Base-by-base conservation (phyloP, 2,329 filamentous ascomycete genomes). In the Onygenales sp. region DNA sequence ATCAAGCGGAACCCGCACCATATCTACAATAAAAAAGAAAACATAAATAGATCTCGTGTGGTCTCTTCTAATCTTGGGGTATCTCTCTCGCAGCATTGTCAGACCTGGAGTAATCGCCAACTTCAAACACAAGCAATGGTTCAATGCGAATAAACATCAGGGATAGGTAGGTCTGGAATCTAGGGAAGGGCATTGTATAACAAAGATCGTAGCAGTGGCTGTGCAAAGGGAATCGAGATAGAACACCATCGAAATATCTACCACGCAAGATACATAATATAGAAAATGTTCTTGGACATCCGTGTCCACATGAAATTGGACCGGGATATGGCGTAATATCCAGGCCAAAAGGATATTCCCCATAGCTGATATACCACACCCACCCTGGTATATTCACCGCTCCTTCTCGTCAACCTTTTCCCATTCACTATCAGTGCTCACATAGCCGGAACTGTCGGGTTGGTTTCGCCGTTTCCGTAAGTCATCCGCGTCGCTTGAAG, bases 351-450 rank as follows among this genome's bases (percentile, higher is more conserved):
- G 38, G 46, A 7, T 13, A 13, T 39, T 17, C 13, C n/a, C 6
- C 11, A 17, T 33, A 33, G 14, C 41, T n/a, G 17, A 35, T 47
- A 13, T 33, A 41, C 21, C 10, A 10, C n/a, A 45, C 21, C 7
- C 2, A 31, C 11, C 8, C 10, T 13, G 2, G 13, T 36, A 11
- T 36, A 32, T 52, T 46, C 53, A 56, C 42, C 55, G 72, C 75
- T 83, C 82, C 55, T 77, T 81, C 69, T 87, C 86, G 21, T 88
- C 89, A 3, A 97, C 86, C 76, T 93, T 94, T 75, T 96, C 92
- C 92, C 92, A 97, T 72, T 97, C 92, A 65, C 92, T 92, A 73
- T 97, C 92, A 4, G 91, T 96, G 71, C 89, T 92, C 57, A 77
- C 64, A 58, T 81, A 78, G 9, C 77, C 78, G n/a, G 72, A 75